Evolutionary conservation across 2,329 filamentous ascomycete species (phyloP), one percentile per base, ranked within the genome.

Genomic region (Neobulgaria alba): DNA sequence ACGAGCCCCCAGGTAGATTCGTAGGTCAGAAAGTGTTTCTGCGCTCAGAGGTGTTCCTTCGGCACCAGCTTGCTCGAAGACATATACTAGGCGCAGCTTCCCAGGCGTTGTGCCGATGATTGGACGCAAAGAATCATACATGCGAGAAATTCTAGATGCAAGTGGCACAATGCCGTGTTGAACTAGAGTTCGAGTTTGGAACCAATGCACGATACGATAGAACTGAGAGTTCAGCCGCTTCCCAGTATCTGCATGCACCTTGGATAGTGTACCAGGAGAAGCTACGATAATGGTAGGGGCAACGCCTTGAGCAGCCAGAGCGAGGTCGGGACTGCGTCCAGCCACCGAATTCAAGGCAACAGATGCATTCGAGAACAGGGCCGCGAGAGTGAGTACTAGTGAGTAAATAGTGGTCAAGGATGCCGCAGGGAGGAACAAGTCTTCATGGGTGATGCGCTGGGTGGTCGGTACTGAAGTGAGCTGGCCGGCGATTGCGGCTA

Each of bases 271-370:
- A 42, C 79, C 73, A 0, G 89, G 80, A 3, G 84, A 85, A 5
- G 85, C 78, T 31, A 93, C 78, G 39, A 95, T 68, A 43, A 95
- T 73, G 3, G 89, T 95, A 1, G 90, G 90, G 1, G 83, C 75
- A 29, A 93, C 69, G 34, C 79, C 79, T 44, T 79, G 75, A 16
- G 83, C 83, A 16, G 87, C 86, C 16, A 88, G 64, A 14, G 71
- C 67, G 29, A 96, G 71, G 57, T 92, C 79, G 10, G 83, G 71
- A 9, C 76, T 76, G 26, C 76, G 72, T 5, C 83, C 83, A 12
- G 88, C 84, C 18, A 94, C 88, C 0, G 88, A 92, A 64, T 86
- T 96, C 55, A 98, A 73, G 18, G 88, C 86, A 15, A 98, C 66
- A 0, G 87, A 92, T 14, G 86, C 73, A 59, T 94, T 92, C 16